Evolutionary conservation across 2,329 filamentous ascomycete species (phyloP).

Genomic region (Thelonectria discophora): DNA sequence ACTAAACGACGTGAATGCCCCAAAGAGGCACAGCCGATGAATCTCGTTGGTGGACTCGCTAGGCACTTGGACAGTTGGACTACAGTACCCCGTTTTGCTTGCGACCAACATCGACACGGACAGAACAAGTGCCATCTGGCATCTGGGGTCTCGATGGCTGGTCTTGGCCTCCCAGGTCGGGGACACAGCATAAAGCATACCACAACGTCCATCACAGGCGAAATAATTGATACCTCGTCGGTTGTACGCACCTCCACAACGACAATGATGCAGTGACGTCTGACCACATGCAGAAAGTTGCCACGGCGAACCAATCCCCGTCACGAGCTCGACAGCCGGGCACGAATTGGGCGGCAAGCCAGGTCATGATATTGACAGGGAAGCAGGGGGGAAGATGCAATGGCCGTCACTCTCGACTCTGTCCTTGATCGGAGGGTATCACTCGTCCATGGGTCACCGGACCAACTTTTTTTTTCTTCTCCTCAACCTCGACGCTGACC

Average conservation of each 20-base stretch:
- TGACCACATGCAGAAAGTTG: conserved; percentile 38
- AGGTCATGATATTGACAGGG: conserved; percentile 22
- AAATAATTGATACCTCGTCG: conserved; percentile 17
- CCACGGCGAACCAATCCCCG: conserved; percentile 29
- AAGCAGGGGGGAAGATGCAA: conserved; percentile 24
- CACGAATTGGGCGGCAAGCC: conserved; percentile 35
- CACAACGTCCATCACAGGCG: conserved; percentile 9
- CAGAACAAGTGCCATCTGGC: conserved; percentile 19
- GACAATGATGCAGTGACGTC: conserved; percentile 35
- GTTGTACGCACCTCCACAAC: conserved; percentile 23
- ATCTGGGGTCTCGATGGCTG: conserved; percentile 15
- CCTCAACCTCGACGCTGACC: conserved; percentile 17
- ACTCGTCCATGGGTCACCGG: conserved; percentile 27
- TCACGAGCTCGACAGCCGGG: conserved; percentile 31
- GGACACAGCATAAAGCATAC: conserved; percentile 11
- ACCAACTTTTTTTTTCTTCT: conserved; percentile 15
- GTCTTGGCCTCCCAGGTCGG: conserved; percentile 6
- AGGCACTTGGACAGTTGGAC: conserved; percentile 30
- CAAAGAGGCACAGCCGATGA: conserved; percentile 46
- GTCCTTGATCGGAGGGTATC: conserved; percentile 23
- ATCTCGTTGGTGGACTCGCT: conserved; percentile 39
- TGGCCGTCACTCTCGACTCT: conserved; percentile 20
- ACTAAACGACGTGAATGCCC: conserved; percentile 49
- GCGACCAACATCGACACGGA: conserved; percentile 17
- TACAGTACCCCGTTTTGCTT: conserved; percentile 31